Conservation (phyloP, 768 basidiomycete genomes). For the Trametes coccinea region DNA sequence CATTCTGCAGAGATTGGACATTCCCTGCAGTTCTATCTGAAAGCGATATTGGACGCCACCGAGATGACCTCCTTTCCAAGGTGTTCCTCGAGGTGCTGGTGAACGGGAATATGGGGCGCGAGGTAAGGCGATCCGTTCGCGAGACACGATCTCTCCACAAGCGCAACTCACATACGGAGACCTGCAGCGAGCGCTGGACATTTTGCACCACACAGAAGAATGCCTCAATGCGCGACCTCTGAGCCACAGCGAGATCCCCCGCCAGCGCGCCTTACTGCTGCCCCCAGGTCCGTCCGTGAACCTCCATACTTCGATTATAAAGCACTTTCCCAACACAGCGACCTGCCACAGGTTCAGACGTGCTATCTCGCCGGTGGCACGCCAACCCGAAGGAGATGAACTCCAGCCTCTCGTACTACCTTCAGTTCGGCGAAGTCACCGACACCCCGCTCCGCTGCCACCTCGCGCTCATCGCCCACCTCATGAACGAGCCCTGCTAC, state of each 20-base stretch:
- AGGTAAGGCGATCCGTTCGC: conserved; percentile 27
- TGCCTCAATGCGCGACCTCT: conserved; percentile 39
- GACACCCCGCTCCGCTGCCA: conserved; percentile 39
- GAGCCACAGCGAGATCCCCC: conserved; percentile 39
- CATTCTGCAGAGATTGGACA: no score
- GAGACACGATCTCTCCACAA: no score
- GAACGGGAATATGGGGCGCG: conserved; percentile 46
- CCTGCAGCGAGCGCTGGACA: conserved; percentile 40
- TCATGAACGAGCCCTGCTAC: conserved; percentile 49
- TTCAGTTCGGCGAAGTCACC: conserved; percentile 46
- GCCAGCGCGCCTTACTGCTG: conserved; percentile 42
- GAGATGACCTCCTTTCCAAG: conserved; percentile 39
- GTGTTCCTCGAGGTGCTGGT: conserved; percentile 46
- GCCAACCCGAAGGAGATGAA: conserved; percentile 49
- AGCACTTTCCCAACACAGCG: background rate
- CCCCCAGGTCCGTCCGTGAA: conserved; percentile 35
- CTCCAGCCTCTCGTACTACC: conserved; percentile 46
- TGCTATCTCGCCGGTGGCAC: conserved; percentile 39
- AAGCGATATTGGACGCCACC: conserved; percentile 41
- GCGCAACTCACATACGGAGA: background rate
- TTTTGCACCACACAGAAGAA: conserved; percentile 40
- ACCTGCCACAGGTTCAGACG: conserved; percentile 36
- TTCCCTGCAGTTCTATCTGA: no score
- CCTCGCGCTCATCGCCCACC: conserved; percentile 43
- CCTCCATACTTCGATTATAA: background rate